These are phyloP conservation scores for Sutorius australiensis DNA, from an alignment of 768 basidiomycete species.

Conservation along the genomic window DNA sequence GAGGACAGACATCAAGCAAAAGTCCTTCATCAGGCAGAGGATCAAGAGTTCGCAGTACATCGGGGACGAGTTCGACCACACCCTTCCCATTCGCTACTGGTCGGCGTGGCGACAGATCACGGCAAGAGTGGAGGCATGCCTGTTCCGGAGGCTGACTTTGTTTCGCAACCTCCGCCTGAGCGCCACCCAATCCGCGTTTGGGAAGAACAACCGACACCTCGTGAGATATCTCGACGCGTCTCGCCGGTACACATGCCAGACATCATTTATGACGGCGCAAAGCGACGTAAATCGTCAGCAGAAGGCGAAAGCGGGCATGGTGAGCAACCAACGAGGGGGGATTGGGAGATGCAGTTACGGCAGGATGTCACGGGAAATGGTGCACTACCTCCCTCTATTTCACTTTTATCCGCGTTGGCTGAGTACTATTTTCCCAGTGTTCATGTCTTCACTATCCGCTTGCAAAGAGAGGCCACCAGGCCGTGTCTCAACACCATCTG, in stretches of 20 bases:
- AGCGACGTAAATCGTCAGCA: neutral
- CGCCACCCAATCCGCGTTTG: conserved; percentile 27
- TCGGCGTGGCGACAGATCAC: neutral
- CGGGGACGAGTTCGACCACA: conserved; percentile 7
- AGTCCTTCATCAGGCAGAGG: neutral
- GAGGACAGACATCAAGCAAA: conserved; percentile 6
- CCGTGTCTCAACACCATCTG: neutral
- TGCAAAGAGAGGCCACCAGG: neutral
- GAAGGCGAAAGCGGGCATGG: neutral
- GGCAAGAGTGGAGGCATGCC: neutral
- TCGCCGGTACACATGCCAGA: conserved; percentile 4
- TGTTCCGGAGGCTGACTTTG: neutral
- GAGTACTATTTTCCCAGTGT: conserved; percentile 2
- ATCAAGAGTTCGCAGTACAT: conserved; percentile 1
- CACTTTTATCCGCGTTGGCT: conserved; percentile 4
- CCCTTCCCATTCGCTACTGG: conserved; percentile 1
- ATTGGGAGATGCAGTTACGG: neutral
- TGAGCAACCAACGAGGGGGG: neutral
- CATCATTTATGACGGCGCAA: neutral
- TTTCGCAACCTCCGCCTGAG: conserved; percentile 4
- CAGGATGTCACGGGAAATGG: conserved; percentile 8
- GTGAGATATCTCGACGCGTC: conserved; percentile 12
- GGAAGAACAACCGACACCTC: conserved; percentile 18
- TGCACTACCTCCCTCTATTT: neutral
- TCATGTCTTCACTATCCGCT: neutral